These are phyloP conservation scores for Capsicum rhomboideum DNA, from an alignment of 257 asterid species.

Conservation along the genomic window DNA sequence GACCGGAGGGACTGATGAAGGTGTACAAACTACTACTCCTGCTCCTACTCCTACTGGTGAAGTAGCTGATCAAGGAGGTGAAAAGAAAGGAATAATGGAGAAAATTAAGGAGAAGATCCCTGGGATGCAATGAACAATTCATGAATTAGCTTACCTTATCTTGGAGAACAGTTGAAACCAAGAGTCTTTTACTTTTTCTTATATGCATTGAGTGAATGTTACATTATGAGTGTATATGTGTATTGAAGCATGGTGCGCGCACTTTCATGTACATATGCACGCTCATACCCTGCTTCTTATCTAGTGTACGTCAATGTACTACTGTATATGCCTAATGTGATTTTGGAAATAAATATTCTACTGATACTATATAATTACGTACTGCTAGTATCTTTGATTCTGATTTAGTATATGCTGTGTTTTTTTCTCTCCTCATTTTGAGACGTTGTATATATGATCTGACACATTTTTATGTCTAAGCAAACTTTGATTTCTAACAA, in stretches of 20 bases:
- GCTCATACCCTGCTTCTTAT: background rate
- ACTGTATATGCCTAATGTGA: background rate
- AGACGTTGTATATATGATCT: background rate
- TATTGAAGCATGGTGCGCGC: background rate
- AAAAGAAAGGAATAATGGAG: slow-evolving; percentile 3
- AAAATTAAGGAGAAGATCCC: slow-evolving; percentile 15
- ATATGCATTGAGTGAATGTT: background rate
- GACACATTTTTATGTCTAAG: background rate
- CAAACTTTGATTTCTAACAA: background rate
- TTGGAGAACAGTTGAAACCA: no score
- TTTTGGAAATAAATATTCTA: background rate
- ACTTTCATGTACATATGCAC: background rate
- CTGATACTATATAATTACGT: background rate
- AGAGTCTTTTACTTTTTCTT: no score
- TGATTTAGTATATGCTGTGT: background rate
- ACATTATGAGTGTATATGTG: background rate
- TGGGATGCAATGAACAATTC: background rate
- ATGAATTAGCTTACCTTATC: background rate
- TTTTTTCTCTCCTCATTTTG: background rate
- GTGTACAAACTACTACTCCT: background rate
- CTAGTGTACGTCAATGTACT: background rate
- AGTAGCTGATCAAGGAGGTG: background rate
- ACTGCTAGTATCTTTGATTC: background rate
- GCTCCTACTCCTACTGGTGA: background rate
- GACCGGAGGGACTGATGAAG: slow-evolving; percentile 1